phyloP scores from a whole-genome alignment of 2,329 filamentous ascomycete species.

The Colletotrichum spinosum region DNA sequence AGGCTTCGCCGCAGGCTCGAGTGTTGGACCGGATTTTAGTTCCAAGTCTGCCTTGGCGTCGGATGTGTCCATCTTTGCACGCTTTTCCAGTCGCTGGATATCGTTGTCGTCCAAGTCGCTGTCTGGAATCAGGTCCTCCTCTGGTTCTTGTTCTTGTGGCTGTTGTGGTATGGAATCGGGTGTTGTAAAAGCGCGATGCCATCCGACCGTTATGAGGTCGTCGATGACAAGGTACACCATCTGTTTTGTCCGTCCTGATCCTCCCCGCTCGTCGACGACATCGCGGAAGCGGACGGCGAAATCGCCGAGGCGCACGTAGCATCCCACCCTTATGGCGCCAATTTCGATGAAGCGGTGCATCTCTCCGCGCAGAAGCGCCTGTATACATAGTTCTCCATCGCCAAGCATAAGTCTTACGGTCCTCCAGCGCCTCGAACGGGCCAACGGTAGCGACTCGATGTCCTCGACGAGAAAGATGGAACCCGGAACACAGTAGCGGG shows the following conservation, averaged over 20 bases:
- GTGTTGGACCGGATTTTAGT: not conserved
- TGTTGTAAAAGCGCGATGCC: conserved; percentile 47
- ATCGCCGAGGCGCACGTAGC: conserved; percentile 59
- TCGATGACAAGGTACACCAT: conserved; percentile 61
- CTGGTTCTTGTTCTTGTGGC: not conserved
- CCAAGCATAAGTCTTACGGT: conserved; percentile 61
- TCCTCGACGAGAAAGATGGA: conserved; percentile 64
- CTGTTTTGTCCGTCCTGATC: conserved; percentile 20
- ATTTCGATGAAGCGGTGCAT: conserved; percentile 61
- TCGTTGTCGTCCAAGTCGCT: conserved; percentile 34
- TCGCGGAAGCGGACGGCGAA: conserved; percentile 42
- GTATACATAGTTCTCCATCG: conserved; percentile 66
- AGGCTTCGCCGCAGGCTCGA: not conserved
- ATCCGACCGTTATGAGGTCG: conserved; percentile 59
- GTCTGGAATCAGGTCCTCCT: conserved; percentile 23
- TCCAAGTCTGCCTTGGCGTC: not conserved
- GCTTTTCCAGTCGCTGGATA: conserved; percentile 6
- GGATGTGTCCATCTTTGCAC: conserved; percentile 7
- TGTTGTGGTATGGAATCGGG: not conserved
- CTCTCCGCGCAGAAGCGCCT: conserved; percentile 59
- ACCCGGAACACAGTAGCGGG: conserved; percentile 58
- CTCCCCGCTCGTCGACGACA: conserved; percentile 15
- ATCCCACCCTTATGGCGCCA: conserved; percentile 58
- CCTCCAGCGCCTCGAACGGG: conserved; percentile 53
- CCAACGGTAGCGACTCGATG: conserved; percentile 52